Evolutionary conservation across 169 alveolate genomes (phyloP).

Genomic region (Plasmodium cynomolgi): DNA sequence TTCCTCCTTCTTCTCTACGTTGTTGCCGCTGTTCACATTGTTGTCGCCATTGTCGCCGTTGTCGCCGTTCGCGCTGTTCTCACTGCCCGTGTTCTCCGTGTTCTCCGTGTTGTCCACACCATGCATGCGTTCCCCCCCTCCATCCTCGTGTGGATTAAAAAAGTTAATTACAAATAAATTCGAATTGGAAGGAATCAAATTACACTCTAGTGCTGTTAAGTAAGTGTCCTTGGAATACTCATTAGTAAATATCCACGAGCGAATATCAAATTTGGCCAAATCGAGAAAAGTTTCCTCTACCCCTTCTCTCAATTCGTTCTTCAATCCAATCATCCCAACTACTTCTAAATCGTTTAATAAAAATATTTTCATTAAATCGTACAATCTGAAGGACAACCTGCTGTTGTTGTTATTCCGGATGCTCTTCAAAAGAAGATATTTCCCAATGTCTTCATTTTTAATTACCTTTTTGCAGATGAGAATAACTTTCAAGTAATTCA

Average conservation of each 20-base stretch:
- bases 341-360: slow-evolving; percentile 57
- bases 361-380: slow-evolving; percentile 67
- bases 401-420: neutral
- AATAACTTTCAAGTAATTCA: slow-evolving; percentile 66
- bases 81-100: neutral
- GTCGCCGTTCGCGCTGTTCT: slow-evolving; percentile 28
- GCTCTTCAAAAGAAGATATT: slow-evolving; percentile 51
- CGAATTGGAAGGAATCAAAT: slow-evolving; percentile 45
- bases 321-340: slow-evolving; percentile 70
- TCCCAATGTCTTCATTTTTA: slow-evolving; percentile 69
- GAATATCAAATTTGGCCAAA: slow-evolving; percentile 61
- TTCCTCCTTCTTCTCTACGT: neutral
- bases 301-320: slow-evolving; percentile 55
- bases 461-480: slow-evolving; percentile 62
- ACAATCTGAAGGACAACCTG: slow-evolving; percentile 30
- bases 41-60: too few relatives aligned
- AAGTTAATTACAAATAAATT: slow-evolving; percentile 54
- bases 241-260: slow-evolving; percentile 73
- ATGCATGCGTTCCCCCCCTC: neutral
- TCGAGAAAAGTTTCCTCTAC: slow-evolving; percentile 60
- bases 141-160: neutral
- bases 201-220: slow-evolving; percentile 62
- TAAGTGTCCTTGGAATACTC: slow-evolving; percentile 69
- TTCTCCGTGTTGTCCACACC: neutral
- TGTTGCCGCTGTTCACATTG: neutral